Conservation (phyloP, 1,139 yeast species). For the Hyphopichia pseudoburtonii region DNA sequence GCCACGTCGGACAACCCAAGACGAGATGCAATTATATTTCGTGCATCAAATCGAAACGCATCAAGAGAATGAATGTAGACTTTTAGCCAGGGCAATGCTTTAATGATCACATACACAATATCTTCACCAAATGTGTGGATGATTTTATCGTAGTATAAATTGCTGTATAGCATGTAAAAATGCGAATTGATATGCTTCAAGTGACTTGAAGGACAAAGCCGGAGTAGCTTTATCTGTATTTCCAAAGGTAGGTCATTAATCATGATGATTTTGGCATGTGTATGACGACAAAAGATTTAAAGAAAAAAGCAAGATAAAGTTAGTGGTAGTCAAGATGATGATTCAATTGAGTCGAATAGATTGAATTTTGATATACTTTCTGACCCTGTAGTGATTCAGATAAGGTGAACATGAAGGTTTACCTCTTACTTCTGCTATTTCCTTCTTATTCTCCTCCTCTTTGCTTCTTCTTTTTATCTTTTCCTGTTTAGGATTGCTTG, state of each 20-base stretch:
- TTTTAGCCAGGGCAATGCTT: constrained; percentile 40
- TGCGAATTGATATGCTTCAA: constrained; percentile 43
- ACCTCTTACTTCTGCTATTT: too few relatives aligned
- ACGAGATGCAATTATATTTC: constrained; percentile 33
- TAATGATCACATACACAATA: constrained; percentile 26
- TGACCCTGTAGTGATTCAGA: too few relatives aligned
- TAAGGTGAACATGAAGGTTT: too few relatives aligned
- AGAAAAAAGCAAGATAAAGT: too few relatives aligned
- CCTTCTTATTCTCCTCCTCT: too few relatives aligned
- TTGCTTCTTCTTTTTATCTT: too few relatives aligned
- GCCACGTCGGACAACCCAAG: constrained; percentile 1
- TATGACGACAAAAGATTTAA: too few relatives aligned
- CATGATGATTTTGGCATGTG: constrained; percentile 16
- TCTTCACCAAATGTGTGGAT: constrained; percentile 44
- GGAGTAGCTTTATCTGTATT: constrained; percentile 43
- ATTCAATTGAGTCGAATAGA: too few relatives aligned
- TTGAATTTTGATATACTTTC: too few relatives aligned
- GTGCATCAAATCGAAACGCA: constrained; percentile 36
- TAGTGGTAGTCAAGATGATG: too few relatives aligned
- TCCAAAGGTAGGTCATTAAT: constrained; percentile 48
- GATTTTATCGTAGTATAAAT: constrained; percentile 44
- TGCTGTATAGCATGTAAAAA: constrained; percentile 51
- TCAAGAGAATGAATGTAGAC: constrained; percentile 50
- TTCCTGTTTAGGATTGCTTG: too few relatives aligned
- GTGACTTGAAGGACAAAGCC: constrained; percentile 41